Base-by-base conservation (phyloP, 768 basidiomycete species). In the Leccinum uliginosum region DNA sequence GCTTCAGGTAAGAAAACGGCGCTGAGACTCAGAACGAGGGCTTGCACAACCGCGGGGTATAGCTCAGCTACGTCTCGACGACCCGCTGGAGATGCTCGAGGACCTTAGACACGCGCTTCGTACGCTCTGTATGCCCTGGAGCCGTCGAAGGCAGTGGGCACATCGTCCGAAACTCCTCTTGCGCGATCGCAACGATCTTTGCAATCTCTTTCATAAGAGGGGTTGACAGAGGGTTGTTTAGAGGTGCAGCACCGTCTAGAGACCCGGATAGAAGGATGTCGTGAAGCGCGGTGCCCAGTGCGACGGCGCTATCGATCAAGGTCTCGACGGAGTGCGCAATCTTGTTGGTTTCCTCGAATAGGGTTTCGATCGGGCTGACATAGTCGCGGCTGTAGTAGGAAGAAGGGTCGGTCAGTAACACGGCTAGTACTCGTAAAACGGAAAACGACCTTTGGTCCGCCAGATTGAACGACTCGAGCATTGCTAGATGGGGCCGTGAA, bases 121-220 rank as follows among this genome's bases (percentile, higher is more conserved):
- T 44, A 11, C 55, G 59, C 10, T 44, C 23, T 4, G 51, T 45
- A 21, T 65, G 64, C n/a, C 64, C 60, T 3, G 44, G 64, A 7
- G 56, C 56, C 3, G 35, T 51, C 19, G 46, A 49, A 29, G 60
- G 60, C 2, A 54, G 19, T 6, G 60, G 56, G 27, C 62, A 57
- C 14, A 6, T 46, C 17, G 35, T 11, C 26, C 17, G 24, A 24
- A 59, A 23, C 51, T 65, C 52, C 9, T 62, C 57, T 4, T 29
- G 49, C 8, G 30, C 38, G 11, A 15, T 53, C 3, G 29, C 40
- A 17, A 59, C 7, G 3, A 55, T 8, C 12, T 26, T 30, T 50
- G 55, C 7, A 2, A 53, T 4, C 12, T 26, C 34, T 48, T 56
- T 50, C 24, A 56, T 9, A 14, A 57, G n/a, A 1, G 51, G 24